Evolutionary conservation across 192 early-diverging fungal genomes (phyloP).

Genomic region (Rhizophagus sp.): DNA sequence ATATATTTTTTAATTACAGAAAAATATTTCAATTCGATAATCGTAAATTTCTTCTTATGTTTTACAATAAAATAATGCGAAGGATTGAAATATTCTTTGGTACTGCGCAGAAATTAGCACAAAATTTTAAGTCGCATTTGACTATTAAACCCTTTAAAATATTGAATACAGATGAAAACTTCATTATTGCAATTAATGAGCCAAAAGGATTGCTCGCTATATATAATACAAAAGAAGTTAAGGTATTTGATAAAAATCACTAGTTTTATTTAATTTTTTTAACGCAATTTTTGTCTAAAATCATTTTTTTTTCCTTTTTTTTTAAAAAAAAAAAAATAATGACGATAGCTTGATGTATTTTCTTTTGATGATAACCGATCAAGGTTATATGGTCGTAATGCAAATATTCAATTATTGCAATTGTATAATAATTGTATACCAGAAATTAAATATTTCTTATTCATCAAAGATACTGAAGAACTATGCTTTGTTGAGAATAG

Average conservation of each 20-base stretch:
- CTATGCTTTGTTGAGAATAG: conserved; percentile 25
- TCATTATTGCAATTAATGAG: conserved; percentile 4
- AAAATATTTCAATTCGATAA: neutral
- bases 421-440: conserved; percentile 21
- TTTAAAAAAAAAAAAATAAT: too few species aligned
- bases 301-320: neutral
- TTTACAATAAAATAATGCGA: neutral
- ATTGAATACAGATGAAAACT: neutral
- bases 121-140: neutral
- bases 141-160: neutral
- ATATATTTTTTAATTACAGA: neutral
- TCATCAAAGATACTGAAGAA: conserved; percentile 23
- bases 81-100: neutral
- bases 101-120: neutral
- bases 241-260: neutral
- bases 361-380: neutral
- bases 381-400: neutral
- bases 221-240: neutral
- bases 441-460: conserved; percentile 7
- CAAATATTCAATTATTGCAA: conserved; percentile 20
- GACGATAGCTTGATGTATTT: conserved; percentile 27
- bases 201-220: conserved; percentile 22
- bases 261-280: too few species aligned
- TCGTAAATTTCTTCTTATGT: neutral
- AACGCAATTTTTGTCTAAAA: too few species aligned